Evolutionary conservation across 2,329 filamentous ascomycete genomes (phyloP).

Genomic region (Didymella pinodella): DNA sequence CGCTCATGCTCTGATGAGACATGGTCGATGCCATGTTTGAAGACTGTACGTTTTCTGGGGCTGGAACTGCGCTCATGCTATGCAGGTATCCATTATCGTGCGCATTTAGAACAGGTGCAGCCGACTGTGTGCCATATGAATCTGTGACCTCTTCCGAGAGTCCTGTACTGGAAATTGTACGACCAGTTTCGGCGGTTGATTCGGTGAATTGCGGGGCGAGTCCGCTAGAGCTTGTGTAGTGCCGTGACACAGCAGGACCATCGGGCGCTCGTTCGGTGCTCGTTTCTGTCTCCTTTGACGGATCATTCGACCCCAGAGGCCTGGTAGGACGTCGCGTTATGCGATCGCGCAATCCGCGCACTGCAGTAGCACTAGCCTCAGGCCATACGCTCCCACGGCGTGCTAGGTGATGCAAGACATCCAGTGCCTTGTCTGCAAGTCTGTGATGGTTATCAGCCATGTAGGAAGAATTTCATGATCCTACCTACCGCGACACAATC

Average conservation of each 20-base stretch:
- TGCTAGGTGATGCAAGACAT: slow-evolving; percentile 38
- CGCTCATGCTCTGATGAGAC: neutral
- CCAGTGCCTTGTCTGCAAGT: slow-evolving; percentile 35
- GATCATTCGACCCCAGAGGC: neutral
- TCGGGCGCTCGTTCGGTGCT: neutral
- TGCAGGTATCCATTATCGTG: neutral
- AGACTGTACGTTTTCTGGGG: neutral
- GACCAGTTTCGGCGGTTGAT: neutral
- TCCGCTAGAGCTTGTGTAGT: slow-evolving; percentile 11
- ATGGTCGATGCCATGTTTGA: neutral
- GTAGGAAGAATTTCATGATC: neutral
- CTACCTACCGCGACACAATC: slow-evolving; percentile 52
- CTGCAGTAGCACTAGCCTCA: slow-evolving; percentile 41
- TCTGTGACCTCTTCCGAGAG: neutral
- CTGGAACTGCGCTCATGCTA: neutral
- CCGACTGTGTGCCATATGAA: neutral
- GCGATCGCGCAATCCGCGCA: slow-evolving; percentile 33
- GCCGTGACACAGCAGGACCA: neutral
- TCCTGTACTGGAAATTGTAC: slow-evolving; percentile 1
- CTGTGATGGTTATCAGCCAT: slow-evolving; percentile 17
- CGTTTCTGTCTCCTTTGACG: neutral
- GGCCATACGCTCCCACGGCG: slow-evolving; percentile 41
- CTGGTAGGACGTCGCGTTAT: slow-evolving; percentile 21
- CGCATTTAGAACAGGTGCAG: neutral
- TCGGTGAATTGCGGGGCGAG: neutral